phyloP scores from a whole-genome alignment of 192 early-diverging fungal genomes.

The Oehlia diaphana region DNA sequence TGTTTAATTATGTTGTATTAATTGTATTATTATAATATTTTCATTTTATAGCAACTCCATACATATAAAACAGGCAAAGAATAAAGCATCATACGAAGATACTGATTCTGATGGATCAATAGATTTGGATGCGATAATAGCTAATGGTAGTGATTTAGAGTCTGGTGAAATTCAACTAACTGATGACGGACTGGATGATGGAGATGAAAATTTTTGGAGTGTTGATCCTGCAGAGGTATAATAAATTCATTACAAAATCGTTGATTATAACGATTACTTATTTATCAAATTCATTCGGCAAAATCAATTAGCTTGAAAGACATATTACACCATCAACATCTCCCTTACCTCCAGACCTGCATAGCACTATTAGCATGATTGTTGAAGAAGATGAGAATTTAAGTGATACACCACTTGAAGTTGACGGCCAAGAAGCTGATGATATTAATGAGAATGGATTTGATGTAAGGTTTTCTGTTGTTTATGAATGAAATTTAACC shows the following conservation, averaged over 20 bases:
- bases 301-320: conserved; percentile 9
- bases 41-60: background rate
- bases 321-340: conserved; percentile 23
- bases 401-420: conserved; percentile 21
- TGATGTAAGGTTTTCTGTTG: conserved; percentile 11
- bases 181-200: conserved; percentile 15
- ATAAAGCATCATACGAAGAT: background rate
- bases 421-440: conserved; percentile 26
- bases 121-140: conserved; percentile 19
- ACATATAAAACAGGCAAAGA: background rate
- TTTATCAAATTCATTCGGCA: background rate
- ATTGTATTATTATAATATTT: background rate
- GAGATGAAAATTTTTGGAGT: conserved; percentile 27
- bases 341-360: conserved; percentile 19
- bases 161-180: background rate
- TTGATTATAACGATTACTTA: conserved; percentile 1
- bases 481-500: background rate
- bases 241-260: background rate
- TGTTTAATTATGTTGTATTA: background rate
- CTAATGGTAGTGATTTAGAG: conserved; percentile 20
- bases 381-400: conserved; percentile 27
- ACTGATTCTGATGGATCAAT: conserved; percentile 21
- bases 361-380: background rate
- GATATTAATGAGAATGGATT: conserved; percentile 10
- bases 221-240: conserved; percentile 28